Evolutionary conservation across 805 yeast genomes (phyloP), one percentile per base, ranked within the genome.

Genomic region (Zygoascus ofunaensis): DNA sequence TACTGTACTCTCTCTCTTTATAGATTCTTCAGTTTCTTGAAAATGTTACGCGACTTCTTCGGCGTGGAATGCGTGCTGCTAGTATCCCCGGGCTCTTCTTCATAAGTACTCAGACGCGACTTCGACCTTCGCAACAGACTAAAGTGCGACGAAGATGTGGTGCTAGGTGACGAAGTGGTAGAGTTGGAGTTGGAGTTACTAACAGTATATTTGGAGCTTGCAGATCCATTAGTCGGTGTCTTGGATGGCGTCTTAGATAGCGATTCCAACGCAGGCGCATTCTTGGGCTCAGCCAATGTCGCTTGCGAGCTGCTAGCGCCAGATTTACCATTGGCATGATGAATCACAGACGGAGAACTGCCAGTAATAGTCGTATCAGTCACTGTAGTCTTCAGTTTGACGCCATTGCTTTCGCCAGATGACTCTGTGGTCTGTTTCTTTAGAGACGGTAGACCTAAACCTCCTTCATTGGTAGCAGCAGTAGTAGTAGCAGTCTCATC

Each of bases 1-100:
- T n/a, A n/a, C n/a, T n/a, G n/a, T n/a, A n/a, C n/a, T n/a, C n/a
- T n/a, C n/a, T n/a, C n/a, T 34, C 37, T n/a, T 34, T 34, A 10
- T 15, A 38, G 33, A 19, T 24, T 17, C 33, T 24, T 23, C 10
- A 26, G 34, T 15, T 38, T 38, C 41, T n/a, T 14, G 14, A 38
- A 23, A 17, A 38, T n/a, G 4, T 15, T 26, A 22, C 3, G 26
- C 5, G 7, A 21, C 36, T 14, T 22, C 19, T 35, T 34, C 18
- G 37, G 33, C 3, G 36, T 26, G 22, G 35, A 33, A 39, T 30
- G 35, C 14, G 34, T 30, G 19, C 42, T 24, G 22, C 26, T 30
- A 19, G 21, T 19, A 39, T 28, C 35, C 17, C 19, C 24, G 35
- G 35, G 10, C 30, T 26, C 30, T 26, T 26, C 30, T 26, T 26